Percentiles rank a stretch among this genome's conserved stretches.
Evolutionary conservation across 2,329 filamentous ascomycete species (phyloP).

Genomic region (Venturia aucupariae): DNA sequence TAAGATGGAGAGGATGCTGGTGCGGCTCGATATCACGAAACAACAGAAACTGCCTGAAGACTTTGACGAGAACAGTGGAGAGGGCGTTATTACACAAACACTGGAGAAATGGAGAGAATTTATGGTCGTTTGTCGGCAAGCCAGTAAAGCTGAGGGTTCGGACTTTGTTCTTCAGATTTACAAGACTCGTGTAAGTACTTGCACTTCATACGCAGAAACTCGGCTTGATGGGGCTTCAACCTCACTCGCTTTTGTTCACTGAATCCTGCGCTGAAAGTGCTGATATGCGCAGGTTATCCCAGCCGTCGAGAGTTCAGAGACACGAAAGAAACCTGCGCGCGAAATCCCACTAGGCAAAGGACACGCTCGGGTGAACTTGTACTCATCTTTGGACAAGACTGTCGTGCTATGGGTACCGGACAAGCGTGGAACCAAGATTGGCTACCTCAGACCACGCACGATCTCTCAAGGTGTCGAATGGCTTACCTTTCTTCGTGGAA

Average conservation of each 20-base stretch:
- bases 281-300: conserved; percentile 41
- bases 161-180: conserved; percentile 52
- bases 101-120: conserved; percentile 59
- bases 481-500: conserved; percentile 56
- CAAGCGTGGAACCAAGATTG: conserved; percentile 47
- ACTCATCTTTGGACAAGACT: conserved; percentile 58
- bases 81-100: conserved; percentile 48
- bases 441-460: conserved; percentile 53
- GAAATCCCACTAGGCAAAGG: conserved; percentile 48
- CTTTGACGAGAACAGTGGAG: conserved; percentile 54
- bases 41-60: conserved; percentile 47
- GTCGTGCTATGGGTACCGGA: conserved; percentile 52
- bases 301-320: conserved; percentile 44
- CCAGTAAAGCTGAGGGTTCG: conserved; percentile 42
- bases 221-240: background rate
- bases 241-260: background rate
- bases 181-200: conserved; percentile 38
- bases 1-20: conserved; percentile 60
- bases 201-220: background rate
- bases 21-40: conserved; percentile 47
- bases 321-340: conserved; percentile 46
- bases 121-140: conserved; percentile 51
- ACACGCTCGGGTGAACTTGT: conserved; percentile 50
- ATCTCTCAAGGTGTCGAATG: conserved; percentile 55
- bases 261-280: conserved; percentile 17